Conservation (phyloP, 768 basidiomycete genomes). For the Psilocybe sp. region DNA sequence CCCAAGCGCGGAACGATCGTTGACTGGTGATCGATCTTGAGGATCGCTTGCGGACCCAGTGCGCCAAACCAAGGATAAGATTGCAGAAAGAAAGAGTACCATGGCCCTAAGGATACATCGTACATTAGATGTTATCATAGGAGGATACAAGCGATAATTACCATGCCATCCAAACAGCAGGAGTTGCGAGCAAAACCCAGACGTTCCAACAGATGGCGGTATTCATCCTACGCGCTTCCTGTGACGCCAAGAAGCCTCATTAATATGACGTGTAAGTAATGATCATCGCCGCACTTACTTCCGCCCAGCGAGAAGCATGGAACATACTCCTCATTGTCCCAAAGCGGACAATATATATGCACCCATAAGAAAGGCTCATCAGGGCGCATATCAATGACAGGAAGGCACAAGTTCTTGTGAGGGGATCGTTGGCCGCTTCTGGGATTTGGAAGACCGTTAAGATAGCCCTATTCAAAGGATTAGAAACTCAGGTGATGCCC, state of each 20-base stretch:
- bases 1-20: slow-evolving; percentile 37
- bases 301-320: slow-evolving; percentile 70
- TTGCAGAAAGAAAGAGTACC: slow-evolving; percentile 59
- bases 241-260: neutral
- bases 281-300: slow-evolving; percentile 35
- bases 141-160: slow-evolving; percentile 14
- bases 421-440: slow-evolving; percentile 51
- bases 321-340: slow-evolving; percentile 71
- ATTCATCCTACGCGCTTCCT: slow-evolving; percentile 55
- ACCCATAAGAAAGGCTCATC: slow-evolving; percentile 72
- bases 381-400: slow-evolving; percentile 64
- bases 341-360: slow-evolving; percentile 71
- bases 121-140: neutral
- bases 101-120: slow-evolving; percentile 49
- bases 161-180: slow-evolving; percentile 72
- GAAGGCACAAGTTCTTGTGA: slow-evolving; percentile 60
- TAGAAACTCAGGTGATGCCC: neutral
- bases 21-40: slow-evolving; percentile 31
- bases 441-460: slow-evolving; percentile 65
- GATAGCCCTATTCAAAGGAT: slow-evolving; percentile 47
- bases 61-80: slow-evolving; percentile 72
- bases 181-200: slow-evolving; percentile 42
- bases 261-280: neutral
- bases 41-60: slow-evolving; percentile 49
- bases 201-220: slow-evolving; percentile 34